Conservation (phyloP, 2,329 filamentous ascomycete species). For the Bisporella sp. region DNA sequence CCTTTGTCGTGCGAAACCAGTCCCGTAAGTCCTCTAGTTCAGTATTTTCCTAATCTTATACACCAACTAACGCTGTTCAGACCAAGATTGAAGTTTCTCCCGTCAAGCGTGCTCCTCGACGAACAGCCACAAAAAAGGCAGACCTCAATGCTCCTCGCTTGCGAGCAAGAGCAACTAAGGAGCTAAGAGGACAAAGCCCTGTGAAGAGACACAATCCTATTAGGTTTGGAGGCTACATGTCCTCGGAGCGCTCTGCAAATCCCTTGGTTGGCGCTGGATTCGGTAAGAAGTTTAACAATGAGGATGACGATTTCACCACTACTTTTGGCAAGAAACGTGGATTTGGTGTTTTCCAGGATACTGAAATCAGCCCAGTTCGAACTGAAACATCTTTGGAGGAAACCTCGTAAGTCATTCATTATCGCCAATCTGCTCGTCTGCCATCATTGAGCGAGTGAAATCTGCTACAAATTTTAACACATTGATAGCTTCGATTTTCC, state of each 20-base stretch:
- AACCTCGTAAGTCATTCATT: constrained; percentile 13
- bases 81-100: neutral
- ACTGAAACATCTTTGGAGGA: constrained; percentile 27
- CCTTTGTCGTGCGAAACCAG: constrained; percentile 45
- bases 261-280: constrained; percentile 11
- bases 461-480: no score
- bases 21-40: constrained; percentile 32
- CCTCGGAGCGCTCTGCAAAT: constrained; percentile 9
- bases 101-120: neutral
- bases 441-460: no score
- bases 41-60: no score
- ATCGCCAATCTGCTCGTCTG: neutral
- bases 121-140: neutral
- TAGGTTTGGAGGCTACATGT: no score
- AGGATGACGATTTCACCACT: constrained; percentile 26
- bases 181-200: constrained; percentile 9
- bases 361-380: constrained; percentile 21
- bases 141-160: constrained; percentile 18
- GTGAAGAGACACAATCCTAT: constrained; percentile 7
- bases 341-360: constrained; percentile 25
- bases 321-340: constrained; percentile 23
- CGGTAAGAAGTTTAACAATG: constrained; percentile 14
- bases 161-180: constrained; percentile 11
- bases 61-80: neutral
- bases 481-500: constrained; percentile 19